phyloP scores from a whole-genome alignment of 164 flowering plant species.

The Taxillus chinensis region DNA sequence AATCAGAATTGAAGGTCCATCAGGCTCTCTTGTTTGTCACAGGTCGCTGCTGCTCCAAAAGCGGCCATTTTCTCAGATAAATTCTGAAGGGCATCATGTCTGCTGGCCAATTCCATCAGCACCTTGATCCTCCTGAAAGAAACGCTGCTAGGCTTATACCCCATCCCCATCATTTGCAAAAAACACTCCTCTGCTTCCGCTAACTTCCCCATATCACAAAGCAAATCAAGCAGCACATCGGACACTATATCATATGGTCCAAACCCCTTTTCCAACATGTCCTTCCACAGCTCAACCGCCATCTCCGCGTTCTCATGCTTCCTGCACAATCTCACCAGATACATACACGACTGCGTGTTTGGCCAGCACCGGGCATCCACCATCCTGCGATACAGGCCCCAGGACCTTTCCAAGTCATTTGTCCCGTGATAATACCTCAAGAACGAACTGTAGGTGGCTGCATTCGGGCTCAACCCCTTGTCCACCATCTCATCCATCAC shows the following conservation, averaged over 20 bases:
- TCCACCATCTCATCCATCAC: neutral
- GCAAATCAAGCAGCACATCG: neutral
- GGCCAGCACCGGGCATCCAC: neutral
- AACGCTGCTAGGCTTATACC: neutral
- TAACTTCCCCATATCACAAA: slow-evolving; percentile 4
- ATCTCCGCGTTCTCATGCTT: slow-evolving; percentile 1
- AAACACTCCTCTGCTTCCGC: slow-evolving; percentile 2
- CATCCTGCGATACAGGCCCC: neutral
- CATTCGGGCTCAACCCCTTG: slow-evolving; percentile 1
- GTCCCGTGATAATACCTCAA: neutral
- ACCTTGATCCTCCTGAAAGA: slow-evolving; percentile 1
- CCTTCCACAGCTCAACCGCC: neutral
- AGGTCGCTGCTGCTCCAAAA: neutral
- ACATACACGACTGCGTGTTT: neutral
- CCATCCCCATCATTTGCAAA: neutral
- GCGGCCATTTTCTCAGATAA: neutral
- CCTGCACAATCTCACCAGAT: neutral
- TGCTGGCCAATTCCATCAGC: slow-evolving; percentile 1
- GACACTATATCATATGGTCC: neutral
- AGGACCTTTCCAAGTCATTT: neutral
- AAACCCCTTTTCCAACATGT: neutral
- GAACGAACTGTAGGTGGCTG: neutral
- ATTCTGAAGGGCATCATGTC: slow-evolving; percentile 1
- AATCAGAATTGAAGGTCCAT: no score
- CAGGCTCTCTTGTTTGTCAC: neutral